Evolutionary conservation across 2,329 filamentous ascomycete genomes (phyloP).

Genomic region (Aspergillus alliaceus): DNA sequence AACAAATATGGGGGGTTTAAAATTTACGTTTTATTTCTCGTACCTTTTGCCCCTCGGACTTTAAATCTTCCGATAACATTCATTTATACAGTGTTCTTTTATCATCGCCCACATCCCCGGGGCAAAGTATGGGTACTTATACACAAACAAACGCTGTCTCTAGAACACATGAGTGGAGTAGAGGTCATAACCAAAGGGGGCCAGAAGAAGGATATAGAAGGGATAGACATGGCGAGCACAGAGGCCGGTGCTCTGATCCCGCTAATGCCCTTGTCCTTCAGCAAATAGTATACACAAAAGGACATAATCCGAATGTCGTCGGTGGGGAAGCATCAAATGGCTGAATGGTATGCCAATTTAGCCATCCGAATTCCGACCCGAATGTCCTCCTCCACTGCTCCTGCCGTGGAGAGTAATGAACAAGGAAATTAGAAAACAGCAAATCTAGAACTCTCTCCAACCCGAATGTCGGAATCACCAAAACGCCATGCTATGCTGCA

Average conservation of each 20-base stretch:
- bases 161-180: constrained; percentile 21
- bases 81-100: no score
- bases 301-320: background rate
- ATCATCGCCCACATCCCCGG: no score
- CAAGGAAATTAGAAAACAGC: constrained; percentile 16
- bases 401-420: background rate
- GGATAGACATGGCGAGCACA: background rate
- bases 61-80: no score
- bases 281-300: constrained; percentile 10
- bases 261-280: background rate
- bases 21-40: background rate
- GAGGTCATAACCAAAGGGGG: constrained; percentile 7
- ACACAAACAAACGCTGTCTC: constrained; percentile 14
- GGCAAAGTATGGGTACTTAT: constrained; percentile 12
- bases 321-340: background rate
- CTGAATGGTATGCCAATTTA: background rate
- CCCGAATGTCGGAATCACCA: constrained; percentile 25
- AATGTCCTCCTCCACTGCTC: background rate
- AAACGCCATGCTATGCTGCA: constrained; percentile 45
- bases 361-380: background rate
- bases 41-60: background rate
- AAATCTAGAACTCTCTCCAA: constrained; percentile 19
- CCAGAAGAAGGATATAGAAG: background rate
- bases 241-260: background rate
- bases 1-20: background rate